Conservation (phyloP, 2,329 filamentous ascomycete genomes). For the Pseudocercospora cruenta region DNA sequence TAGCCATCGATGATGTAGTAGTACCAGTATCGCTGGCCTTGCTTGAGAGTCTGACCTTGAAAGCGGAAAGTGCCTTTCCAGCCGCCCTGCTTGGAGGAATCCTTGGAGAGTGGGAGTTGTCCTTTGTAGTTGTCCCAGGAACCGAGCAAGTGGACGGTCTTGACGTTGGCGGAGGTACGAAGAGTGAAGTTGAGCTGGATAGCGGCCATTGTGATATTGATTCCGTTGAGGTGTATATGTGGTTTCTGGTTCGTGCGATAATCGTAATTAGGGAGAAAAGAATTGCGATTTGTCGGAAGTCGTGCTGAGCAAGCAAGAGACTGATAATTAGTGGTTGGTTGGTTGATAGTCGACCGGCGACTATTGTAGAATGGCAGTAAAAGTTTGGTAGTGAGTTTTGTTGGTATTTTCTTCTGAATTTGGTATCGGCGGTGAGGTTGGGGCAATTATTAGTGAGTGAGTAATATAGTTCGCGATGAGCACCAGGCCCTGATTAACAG, state of each 20-base stretch:
- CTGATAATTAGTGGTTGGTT: slow-evolving; percentile 46
- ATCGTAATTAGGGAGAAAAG: slow-evolving; percentile 25
- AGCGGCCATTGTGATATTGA: slow-evolving; percentile 67
- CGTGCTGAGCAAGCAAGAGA: slow-evolving; percentile 53
- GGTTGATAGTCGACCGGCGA: slow-evolving; percentile 40
- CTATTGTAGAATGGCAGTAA: slow-evolving; percentile 36
- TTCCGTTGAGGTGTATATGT: slow-evolving; percentile 30
- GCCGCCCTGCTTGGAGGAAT: slow-evolving; percentile 78
- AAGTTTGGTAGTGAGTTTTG: slow-evolving; percentile 26
- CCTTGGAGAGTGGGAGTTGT: slow-evolving; percentile 91
- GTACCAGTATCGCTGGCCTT: slow-evolving; percentile 98
- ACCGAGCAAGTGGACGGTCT: slow-evolving; percentile 95
- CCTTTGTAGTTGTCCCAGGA: slow-evolving; percentile 98
- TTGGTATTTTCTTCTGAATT: slow-evolving; percentile 9
- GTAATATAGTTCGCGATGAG: slow-evolving; percentile 35
- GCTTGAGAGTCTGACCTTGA: slow-evolving; percentile 80
- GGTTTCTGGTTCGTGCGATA: slow-evolving; percentile 21
- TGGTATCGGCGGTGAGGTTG: slow-evolving; percentile 27
- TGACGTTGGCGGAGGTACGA: slow-evolving; percentile 93
- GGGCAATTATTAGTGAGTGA: slow-evolving; percentile 34
- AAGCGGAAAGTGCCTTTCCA: slow-evolving; percentile 98
- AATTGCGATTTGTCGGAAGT: slow-evolving; percentile 32
- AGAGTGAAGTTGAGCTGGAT: slow-evolving; percentile 95
- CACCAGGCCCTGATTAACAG: slow-evolving; percentile 54
- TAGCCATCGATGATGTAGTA: slow-evolving; percentile 99